Evolutionary conservation across 805 yeast species (phyloP), one percentile per base, ranked within the genome.

Genomic region (Candida odintsovae): DNA sequence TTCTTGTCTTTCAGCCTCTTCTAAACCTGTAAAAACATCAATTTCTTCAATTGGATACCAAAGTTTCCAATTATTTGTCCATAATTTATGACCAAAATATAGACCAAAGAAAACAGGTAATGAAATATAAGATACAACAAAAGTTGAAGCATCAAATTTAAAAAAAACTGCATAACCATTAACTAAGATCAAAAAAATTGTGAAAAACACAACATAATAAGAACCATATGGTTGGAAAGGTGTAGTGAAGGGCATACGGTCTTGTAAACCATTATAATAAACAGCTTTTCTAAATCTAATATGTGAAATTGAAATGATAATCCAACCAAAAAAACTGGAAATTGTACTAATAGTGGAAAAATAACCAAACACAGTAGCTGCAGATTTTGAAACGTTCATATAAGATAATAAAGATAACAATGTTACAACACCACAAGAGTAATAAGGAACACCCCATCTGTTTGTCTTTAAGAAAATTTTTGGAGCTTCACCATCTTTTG

Each of bases 401-500:
- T 72, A 86, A 5, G 88, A 87, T 55, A 86, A 70, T 40, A 72
- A 67, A 51, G 82, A 75, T 66, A 86, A 79, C 6, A 46, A 35
- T 26, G 57, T 50, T 46, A 69, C 41, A 57, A 69, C 29, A 48
- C 59, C 52, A 58, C 66, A 59, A 62, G 54, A 85, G 65, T n/a
- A 83, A 76, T 55, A 69, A 47, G 95, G 96, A 45, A 86, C 86
- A 63, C 95, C 95, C 65, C 70, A 66, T 56, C 70, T 78, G 69
- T 78, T 81, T 19, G 88, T 80, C 52, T 64, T 76, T 45, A 82
- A 68, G 60, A 86, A 80, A 59, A 85, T 63, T 54, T 69, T 71
- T 53, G 94, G 94, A n/a, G 92, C 89, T 61, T 81, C 82, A 18
- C 88, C 86, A 53, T 83, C 84, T 43, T 78, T 76, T 3, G 94